Base-by-base conservation (phyloP, 768 basidiomycete genomes). In the Kwoniella sp. region DNA sequence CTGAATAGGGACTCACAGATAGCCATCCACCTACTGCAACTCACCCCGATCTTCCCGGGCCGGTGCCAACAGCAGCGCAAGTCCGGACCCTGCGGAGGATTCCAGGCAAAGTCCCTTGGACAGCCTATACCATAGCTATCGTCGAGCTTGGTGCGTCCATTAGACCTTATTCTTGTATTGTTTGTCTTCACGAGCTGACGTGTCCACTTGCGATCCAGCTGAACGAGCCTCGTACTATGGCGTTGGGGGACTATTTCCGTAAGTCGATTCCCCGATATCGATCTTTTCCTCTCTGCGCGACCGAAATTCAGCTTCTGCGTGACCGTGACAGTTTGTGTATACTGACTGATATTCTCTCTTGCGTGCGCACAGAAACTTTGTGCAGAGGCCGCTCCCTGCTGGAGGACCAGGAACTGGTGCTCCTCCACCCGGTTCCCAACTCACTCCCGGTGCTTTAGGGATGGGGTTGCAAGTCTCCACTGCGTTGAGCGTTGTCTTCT, bases 191-290 rank as follows among this genome's bases (percentile, higher is more conserved):
- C n/a, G n/a, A n/a, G n/a, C n/a, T n/a, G n/a, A n/a, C n/a, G n/a
- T n/a, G n/a, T n/a, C n/a, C n/a, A n/a, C n/a, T n/a, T n/a, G n/a
- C n/a, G n/a, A n/a, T n/a, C n/a, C 28, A 61, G 72, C 76, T 13
- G 75, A 79, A 57, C 66, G 61, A 52, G 70, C 68, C 2, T 70
- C 65, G n/a, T 73, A 73, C 50, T 65, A 74, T 50, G 69, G 71
- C 26, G 74, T 66, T 29, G 54, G 51, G 11, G 68, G 71, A 17
- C 34, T 66, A 4, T 75, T 75, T 60, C 61, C 58, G 65, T 61
- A 22, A 55, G 65, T 56, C 8, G 15, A 11, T 17, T 20, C 41
- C 41, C 8, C 29, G 17, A 56, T 45, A n/a, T 12, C 52, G 20
- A 29, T 34, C 30, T 1, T 17, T 17, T 23, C 8, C 11, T 11